Base-by-base conservation (phyloP, 495 filamentous ascomycete species). In the Penicillium tannophilum region DNA sequence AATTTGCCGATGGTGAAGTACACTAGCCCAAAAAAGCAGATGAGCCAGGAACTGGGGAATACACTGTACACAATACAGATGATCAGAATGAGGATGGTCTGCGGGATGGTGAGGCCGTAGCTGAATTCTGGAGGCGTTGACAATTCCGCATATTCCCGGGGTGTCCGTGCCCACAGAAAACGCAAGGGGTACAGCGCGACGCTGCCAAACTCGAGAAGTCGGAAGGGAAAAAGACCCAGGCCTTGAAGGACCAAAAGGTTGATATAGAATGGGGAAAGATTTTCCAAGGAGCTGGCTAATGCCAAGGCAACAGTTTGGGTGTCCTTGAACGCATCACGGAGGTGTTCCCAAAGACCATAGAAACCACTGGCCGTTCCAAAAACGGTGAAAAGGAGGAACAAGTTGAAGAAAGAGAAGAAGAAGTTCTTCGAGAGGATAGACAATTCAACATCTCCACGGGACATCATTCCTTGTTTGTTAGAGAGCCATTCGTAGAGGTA, bases 351-450 rank as follows among this genome's bases (percentile, higher is more conserved):
- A 65, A 94, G 88, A 30, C 82, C 79, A 39, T 88, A 81, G 58
- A 88, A 85, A 28, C 76, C 79, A n/a, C 83, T 83, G 7, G 88
- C 91, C 30, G 92, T 91, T 50, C 93, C 91, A 45, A 96, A 89
- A 26, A 95, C 85, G 3, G 94, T 96, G 69, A 97, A 97, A 45
- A 97, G 82, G 52, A 98, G 79, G 76, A 99, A 99, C 23, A 97
- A 86, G 76, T 99, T 99, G 84, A 98, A 97, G 78, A 99, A 99
- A 33, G 89, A 91, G 74, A 98, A 99, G 82, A 97, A 97, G 76
- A 97, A 99, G 68, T 97, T 99, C 79, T 99, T 99, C 56, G 91
- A 96, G 68, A 98, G 92, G 42, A 92, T 79, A 8, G 93, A 97
- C 10, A 98, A 82, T 66, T 97, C 95, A n/a, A 98, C 85, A 56